Evolutionary conservation across 768 basidiomycete genomes (phyloP), one percentile per base, ranked within the genome.

Genomic region (Naganishia kalamii): DNA sequence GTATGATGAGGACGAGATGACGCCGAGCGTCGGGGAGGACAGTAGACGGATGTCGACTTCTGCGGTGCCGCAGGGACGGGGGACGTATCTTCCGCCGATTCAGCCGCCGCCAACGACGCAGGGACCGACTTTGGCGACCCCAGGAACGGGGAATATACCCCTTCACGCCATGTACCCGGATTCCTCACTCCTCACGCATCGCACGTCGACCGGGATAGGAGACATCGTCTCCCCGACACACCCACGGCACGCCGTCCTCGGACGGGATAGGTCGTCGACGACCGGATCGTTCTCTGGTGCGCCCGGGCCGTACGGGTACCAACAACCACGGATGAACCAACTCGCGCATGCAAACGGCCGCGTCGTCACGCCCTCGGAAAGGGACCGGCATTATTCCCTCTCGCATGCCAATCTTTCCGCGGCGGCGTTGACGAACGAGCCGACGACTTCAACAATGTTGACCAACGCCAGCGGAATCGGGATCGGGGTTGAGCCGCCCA

Each of bases 311-410:
- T 37, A 23, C 37, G 54, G 54, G 8, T 57, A 57, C 37, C 54
- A 41, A 57, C 54, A 57, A 37, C 54, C 54, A 25, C 54, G 33
- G 15, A 57, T 57, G 54, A 57, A 57, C 23, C 54, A 57, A 41
- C 32, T 57, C 12, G 54, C 54, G 25, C 54, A 57, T 33, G 54
- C 54, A 37, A 57, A 41, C 25, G 54, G 54, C 10, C 35, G 54
- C 11, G 54, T 57, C 1, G 54, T 57, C 23, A 57, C 54, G 23
- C 54, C 54, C 19, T 57, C 54, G 2, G 54, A 57, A 25, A 37
- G 54, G 21, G 54, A 57, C 32, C 35, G 23, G 43, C n/a, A n/a
- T n/a, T 44, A 8, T 15, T 59, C 23, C 30, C 15, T 25, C 11
- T 35, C 37, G 17, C 32, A 59, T 10, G 11, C 29, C 19, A 49